Conservation (phyloP, 169 alveolate genomes). For the Sarcocystis neurona region DNA sequence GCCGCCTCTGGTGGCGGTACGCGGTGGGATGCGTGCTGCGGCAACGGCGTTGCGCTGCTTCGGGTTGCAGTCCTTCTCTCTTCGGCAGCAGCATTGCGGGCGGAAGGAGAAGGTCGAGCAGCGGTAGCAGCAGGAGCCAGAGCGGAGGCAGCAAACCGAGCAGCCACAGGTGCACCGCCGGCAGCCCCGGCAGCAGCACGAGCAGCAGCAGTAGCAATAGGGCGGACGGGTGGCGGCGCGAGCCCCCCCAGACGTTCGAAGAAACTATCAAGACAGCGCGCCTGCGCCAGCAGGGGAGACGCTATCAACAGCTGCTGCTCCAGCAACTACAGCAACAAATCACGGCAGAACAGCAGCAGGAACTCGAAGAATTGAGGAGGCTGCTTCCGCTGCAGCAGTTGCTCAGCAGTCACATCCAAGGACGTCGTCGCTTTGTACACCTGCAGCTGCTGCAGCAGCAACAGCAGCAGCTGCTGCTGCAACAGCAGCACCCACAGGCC, state of each 20-base stretch:
- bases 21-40: constrained; percentile 36
- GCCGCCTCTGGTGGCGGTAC: constrained; percentile 33
- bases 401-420: constrained; percentile 31
- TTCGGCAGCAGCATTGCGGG: too few relatives aligned
- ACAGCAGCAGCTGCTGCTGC: constrained; percentile 19
- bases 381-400: constrained; percentile 20
- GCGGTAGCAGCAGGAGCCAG: too few relatives aligned
- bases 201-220: not conserved
- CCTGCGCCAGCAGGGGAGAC: not conserved
- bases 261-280: constrained; percentile 8
- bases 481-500: not conserved
- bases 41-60: constrained; percentile 29
- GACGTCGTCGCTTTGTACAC: not conserved
- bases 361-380: not conserved
- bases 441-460: not conserved
- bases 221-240: not conserved
- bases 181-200: not conserved
- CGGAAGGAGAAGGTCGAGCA: too few relatives aligned
- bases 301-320: not conserved
- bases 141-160: too few relatives aligned
- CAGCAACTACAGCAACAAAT: not conserved
- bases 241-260: not conserved
- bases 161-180: constrained; percentile 6
- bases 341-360: not conserved
- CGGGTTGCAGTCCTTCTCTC: too few relatives aligned